These are phyloP conservation scores for Aleurites moluccanus DNA, from an alignment of 441 rosid genomes.

Conservation along the genomic window DNA sequence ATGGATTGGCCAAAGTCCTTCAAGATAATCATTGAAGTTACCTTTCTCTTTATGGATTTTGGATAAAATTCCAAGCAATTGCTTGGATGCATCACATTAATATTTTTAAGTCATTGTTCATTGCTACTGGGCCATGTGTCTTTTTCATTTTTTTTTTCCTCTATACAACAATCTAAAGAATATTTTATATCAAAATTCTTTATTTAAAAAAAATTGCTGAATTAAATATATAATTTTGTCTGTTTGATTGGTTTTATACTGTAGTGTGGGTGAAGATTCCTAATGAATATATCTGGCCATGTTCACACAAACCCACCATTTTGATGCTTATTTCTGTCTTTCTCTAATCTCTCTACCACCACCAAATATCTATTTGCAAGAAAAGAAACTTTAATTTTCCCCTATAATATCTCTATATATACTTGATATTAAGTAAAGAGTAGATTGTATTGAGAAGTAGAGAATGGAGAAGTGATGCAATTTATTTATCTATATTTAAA, in stretches of 20 bases:
- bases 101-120: neutral
- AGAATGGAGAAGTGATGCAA: no score
- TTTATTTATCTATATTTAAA: no score
- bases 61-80: conserved; percentile 2
- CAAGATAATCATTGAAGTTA: neutral
- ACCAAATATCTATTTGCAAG: neutral
- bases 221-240: neutral
- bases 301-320: conserved; percentile 11
- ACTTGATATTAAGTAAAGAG: no score
- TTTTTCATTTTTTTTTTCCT: no score
- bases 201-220: neutral
- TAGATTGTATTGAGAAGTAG: no score
- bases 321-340: neutral
- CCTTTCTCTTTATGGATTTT: neutral
- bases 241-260: neutral
- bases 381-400: no score
- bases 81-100: conserved; percentile 7
- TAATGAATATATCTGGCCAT: conserved; percentile 1
- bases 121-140: neutral
- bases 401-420: no score
- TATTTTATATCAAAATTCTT: neutral
- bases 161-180: neutral
- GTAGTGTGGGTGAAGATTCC: neutral
- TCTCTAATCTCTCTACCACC: neutral
- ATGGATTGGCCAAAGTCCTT: neutral